These are phyloP conservation scores for Aspergillus sp. DNA, from an alignment of 2,329 filamentous ascomycete species.

Conservation along the genomic window DNA sequence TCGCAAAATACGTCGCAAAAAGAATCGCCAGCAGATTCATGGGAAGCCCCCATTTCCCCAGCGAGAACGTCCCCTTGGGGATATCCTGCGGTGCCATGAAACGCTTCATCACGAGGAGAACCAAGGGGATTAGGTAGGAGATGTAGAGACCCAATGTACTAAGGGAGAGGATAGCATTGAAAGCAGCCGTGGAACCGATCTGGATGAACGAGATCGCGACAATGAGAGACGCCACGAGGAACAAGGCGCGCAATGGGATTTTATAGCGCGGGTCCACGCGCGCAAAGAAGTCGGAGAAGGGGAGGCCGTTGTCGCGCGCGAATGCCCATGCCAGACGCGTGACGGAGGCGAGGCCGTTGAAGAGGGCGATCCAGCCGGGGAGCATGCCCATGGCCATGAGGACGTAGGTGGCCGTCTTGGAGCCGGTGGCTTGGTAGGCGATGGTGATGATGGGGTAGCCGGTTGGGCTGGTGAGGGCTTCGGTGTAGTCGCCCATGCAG, in stretches of 20 bases:
- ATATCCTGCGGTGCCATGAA: conserved; percentile 17
- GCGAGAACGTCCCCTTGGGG: conserved; percentile 26
- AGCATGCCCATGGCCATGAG: conserved; percentile 38
- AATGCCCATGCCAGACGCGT: conserved; percentile 46
- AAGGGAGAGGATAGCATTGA: conserved; percentile 54
- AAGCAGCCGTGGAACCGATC: conserved; percentile 50
- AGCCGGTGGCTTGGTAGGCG: conserved; percentile 48
- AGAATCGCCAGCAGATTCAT: conserved; percentile 30
- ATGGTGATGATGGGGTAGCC: conserved; percentile 52
- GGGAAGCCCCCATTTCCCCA: conserved; percentile 29
- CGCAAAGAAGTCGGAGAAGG: conserved; percentile 31
- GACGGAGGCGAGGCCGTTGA: conserved; percentile 32
- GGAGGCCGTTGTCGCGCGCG: conserved; percentile 44
- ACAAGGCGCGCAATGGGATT: conserved; percentile 42
- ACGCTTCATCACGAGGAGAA: conserved; percentile 29
- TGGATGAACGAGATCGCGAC: conserved; percentile 46
- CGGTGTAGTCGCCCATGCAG: conserved; percentile 42
- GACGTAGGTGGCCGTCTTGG: conserved; percentile 41
- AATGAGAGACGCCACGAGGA: conserved; percentile 25
- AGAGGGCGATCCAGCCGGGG: conserved; percentile 24
- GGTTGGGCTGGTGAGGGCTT: conserved; percentile 40
- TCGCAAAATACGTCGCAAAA: conserved; percentile 29
- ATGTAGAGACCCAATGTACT: conserved; percentile 49
- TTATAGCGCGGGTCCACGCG: conserved; percentile 33
- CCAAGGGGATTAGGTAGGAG: conserved; percentile 50